Conservation (phyloP, 2,329 filamentous ascomycete genomes). For the Pseudogymnoascus sp. region DNA sequence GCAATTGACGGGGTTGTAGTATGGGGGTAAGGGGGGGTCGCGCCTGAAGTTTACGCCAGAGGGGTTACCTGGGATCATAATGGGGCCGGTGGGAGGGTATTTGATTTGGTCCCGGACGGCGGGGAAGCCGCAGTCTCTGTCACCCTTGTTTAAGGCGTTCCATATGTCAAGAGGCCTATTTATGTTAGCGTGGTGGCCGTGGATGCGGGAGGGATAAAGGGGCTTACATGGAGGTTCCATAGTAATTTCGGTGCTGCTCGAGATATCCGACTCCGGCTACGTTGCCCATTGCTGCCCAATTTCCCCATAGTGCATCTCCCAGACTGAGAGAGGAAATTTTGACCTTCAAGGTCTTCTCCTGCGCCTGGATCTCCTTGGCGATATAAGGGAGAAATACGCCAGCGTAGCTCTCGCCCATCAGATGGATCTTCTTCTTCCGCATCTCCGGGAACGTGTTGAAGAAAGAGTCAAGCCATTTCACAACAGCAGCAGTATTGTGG, state of each 20-base stretch:
- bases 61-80: slow-evolving; percentile 8
- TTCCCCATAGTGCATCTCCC: slow-evolving; percentile 1
- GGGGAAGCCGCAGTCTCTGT: slow-evolving; percentile 8
- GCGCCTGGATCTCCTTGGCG: background rate
- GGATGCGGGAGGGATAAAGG: too few relatives aligned
- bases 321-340: slow-evolving; percentile 6
- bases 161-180: background rate
- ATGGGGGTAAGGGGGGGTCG: background rate
- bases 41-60: background rate
- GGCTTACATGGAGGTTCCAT: slow-evolving; percentile 6
- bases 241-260: background rate
- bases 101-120: background rate
- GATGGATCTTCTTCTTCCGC: slow-evolving; percentile 6
- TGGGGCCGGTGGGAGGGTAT: slow-evolving; percentile 8
- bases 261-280: background rate
- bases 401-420: slow-evolving; percentile 12
- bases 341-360: background rate
- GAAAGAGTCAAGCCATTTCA: slow-evolving; percentile 5
- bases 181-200: background rate
- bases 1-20: background rate
- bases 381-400: slow-evolving; percentile 11
- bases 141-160: background rate
- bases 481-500: background rate
- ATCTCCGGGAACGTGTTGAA: slow-evolving; percentile 8
- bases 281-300: background rate